Conservation (phyloP, 768 basidiomycete genomes). For the Rhodotorula babjevae region DNA sequence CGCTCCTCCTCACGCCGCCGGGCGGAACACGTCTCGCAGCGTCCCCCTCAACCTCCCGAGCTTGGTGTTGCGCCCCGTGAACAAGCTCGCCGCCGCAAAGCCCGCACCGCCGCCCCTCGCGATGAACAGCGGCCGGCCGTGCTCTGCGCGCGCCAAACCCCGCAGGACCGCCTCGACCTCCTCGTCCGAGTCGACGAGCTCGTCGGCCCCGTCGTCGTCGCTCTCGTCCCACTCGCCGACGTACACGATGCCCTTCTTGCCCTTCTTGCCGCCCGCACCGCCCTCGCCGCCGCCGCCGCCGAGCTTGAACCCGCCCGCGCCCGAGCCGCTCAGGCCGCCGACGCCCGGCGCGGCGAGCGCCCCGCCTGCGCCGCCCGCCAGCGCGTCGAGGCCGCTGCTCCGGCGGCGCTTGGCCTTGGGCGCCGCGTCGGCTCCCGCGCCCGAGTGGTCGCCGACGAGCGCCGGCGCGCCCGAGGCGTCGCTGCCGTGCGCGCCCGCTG, state of each 20-base stretch:
- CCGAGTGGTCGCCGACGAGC: neutral
- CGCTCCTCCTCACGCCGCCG: neutral
- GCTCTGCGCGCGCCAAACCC: conserved; percentile 44
- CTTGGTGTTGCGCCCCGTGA: conserved; percentile 68
- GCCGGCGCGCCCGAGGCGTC: neutral
- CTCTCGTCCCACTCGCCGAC: conserved; percentile 66
- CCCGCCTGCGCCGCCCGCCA: too few species aligned
- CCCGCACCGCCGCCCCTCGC: conserved; percentile 70
- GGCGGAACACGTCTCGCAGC: conserved; percentile 43
- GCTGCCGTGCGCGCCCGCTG: neutral
- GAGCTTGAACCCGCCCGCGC: neutral
- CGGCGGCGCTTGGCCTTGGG: neutral
- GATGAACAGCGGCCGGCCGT: conserved; percentile 47
- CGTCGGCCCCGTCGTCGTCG: conserved; percentile 53
- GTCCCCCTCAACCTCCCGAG: conserved; percentile 58
- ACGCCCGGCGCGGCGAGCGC: too few species aligned
- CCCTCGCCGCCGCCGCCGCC: too few species aligned
- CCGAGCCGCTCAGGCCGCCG: too few species aligned
- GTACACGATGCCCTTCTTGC: conserved; percentile 63
- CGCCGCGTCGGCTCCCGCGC: too few species aligned
- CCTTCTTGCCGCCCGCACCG: neutral
- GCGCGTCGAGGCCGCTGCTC: neutral
- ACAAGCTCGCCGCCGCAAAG: conserved; percentile 63
- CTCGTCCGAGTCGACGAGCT: conserved; percentile 67
- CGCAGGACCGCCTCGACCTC: conserved; percentile 71